Conservation (phyloP, 164 flowering plant species). For the Chimonanthus salicifolius region DNA sequence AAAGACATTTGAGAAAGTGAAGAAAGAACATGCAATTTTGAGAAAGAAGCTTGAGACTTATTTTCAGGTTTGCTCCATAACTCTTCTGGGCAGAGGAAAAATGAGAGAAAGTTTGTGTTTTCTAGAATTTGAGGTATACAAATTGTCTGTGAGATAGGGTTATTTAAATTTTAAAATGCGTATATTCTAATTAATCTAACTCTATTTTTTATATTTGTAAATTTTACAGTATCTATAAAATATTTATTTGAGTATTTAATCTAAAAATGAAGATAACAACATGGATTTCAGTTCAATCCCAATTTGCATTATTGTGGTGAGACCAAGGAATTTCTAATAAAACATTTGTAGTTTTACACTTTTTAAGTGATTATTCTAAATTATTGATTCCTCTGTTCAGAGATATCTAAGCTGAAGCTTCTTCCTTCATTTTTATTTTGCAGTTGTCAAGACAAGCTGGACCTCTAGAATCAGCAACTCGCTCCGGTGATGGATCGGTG, state of each 20-base stretch:
- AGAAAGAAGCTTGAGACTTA: slow-evolving; percentile 42
- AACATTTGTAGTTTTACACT: too few species aligned
- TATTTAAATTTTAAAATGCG: background rate
- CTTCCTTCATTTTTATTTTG: background rate
- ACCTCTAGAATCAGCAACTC: slow-evolving; percentile 7
- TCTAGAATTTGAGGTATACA: too few species aligned
- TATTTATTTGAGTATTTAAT: too few species aligned
- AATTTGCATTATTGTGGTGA: too few species aligned
- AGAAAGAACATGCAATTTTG: slow-evolving; percentile 35
- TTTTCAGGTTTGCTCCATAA: slow-evolving; percentile 24
- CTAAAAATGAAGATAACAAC: too few species aligned
- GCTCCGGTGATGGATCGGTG: background rate
- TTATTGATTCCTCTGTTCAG: too few species aligned
- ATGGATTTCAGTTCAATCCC: background rate
- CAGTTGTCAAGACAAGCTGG: slow-evolving; percentile 18
- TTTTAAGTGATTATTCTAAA: too few species aligned
- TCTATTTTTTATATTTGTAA: background rate
- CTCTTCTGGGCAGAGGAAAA: background rate
- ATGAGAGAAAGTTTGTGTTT: background rate
- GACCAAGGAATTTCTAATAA: too few species aligned
- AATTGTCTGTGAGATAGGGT: too few species aligned
- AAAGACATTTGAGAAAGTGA: slow-evolving; percentile 33
- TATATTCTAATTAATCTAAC: background rate
- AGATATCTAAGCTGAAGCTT: background rate
- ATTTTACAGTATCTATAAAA: background rate